A percentile compares a stretch with the other conserved stretches of the same genome.
Conservation (phyloP, 1,284 basidiomycete species). For the Flammula alnicola region DNA sequence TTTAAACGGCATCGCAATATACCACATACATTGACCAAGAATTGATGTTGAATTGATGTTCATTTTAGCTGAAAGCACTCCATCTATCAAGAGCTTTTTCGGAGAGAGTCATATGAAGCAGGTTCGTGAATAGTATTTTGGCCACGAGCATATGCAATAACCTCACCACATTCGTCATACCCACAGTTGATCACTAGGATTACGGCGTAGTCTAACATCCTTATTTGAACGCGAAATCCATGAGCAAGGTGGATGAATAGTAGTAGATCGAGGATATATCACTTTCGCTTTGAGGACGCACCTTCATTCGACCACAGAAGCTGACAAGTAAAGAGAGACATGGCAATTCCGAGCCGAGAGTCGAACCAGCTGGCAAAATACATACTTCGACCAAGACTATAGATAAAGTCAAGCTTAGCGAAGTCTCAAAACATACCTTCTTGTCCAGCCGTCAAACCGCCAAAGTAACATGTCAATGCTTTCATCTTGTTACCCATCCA, state of each 20-base stretch:
- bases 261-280: no score
- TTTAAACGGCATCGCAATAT: not conserved
- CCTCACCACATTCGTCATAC: no score
- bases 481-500: conserved; percentile 89
- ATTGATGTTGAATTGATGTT: not conserved
- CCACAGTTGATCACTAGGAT: no score
- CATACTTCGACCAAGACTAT: no score
- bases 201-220: no score
- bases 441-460: conserved; percentile 71
- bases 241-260: no score
- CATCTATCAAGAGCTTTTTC: not conserved
- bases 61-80: not conserved
- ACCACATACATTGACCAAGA: not conserved
- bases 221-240: no score
- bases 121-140: not conserved
- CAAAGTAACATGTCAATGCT: conserved; percentile 83
- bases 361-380: not conserved
- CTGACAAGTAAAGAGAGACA: no score
- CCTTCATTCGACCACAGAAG: no score
- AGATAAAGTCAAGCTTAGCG: not conserved
- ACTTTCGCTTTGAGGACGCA: no score
- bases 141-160: no score
- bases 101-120: not conserved
- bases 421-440: conserved; percentile 53
- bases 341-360: not conserved